A percentile compares a stretch with the other conserved stretches of the same genome.
These are phyloP conservation scores for Ceratonia siliqua DNA, from an alignment of 306 rosid species.

Conservation along the genomic window DNA sequence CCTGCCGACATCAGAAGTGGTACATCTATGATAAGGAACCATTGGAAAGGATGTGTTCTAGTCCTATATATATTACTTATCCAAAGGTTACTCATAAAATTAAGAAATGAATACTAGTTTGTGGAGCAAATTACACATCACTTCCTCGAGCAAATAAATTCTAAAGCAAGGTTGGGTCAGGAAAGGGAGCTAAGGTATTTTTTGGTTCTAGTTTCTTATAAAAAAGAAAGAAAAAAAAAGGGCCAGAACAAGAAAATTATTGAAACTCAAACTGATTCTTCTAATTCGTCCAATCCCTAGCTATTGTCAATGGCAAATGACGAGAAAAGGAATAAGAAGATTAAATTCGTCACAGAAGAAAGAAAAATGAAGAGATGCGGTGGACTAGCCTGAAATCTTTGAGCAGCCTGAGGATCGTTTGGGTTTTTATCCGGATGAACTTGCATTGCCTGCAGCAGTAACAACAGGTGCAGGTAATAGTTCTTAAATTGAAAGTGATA, in stretches of 20 bases:
- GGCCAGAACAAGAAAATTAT: neutral
- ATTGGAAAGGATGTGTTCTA: neutral
- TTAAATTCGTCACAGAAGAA: neutral
- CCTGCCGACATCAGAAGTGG: constrained; percentile 43
- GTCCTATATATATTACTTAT: neutral
- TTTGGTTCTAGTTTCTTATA: neutral
- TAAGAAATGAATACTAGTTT: neutral
- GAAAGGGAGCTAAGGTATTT: neutral
- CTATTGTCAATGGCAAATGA: neutral
- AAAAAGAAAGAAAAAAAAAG: neutral
- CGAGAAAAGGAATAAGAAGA: neutral
- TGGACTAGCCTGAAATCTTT: constrained; percentile 70
- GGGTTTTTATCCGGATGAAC: constrained; percentile 97
- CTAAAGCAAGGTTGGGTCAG: neutral
- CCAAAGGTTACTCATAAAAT: neutral
- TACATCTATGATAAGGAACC: neutral
- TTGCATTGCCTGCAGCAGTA: constrained; percentile 73
- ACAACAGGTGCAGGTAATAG: neutral
- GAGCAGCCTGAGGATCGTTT: constrained; percentile 84
- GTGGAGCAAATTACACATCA: neutral
- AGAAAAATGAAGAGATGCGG: neutral
- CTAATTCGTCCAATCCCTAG: neutral
- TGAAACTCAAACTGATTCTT: neutral
- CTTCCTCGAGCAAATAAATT: neutral
- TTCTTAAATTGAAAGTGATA: neutral